These are phyloP conservation scores for Beta macrorhiza DNA, from an alignment of 179 eudicot genomes.

Conservation along the genomic window DNA sequence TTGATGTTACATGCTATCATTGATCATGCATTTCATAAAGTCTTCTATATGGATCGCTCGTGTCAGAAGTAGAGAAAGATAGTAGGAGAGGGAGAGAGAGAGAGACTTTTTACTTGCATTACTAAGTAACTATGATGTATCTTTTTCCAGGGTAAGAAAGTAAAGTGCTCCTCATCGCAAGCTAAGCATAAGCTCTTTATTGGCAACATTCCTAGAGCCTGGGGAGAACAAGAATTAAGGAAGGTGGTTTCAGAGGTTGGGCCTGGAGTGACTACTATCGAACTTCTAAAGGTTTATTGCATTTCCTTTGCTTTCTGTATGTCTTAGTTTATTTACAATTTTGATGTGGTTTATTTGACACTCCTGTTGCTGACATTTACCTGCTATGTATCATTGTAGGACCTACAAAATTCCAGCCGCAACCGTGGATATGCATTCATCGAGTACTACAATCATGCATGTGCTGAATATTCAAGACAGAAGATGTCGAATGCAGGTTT, in stretches of 20 bases:
- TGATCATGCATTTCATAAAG: neutral
- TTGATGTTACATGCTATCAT: neutral
- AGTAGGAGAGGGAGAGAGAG: neutral
- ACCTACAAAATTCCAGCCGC: constrained; percentile 73
- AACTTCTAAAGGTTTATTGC: constrained; percentile 69
- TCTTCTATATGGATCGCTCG: neutral
- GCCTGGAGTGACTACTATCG: constrained; percentile 71
- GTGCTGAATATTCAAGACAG: constrained; percentile 88
- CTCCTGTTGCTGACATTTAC: constrained; percentile 16
- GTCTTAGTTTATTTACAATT: neutral
- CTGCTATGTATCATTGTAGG: constrained; percentile 45
- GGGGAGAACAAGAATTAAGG: constrained; percentile 74
- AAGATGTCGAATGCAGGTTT: constrained; percentile 75
- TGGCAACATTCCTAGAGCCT: constrained; percentile 78
- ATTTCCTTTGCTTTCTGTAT: neutral
- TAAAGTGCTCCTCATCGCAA: constrained; percentile 88
- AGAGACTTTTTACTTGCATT: neutral
- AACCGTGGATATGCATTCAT: constrained; percentile 94
- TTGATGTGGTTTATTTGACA: constrained; percentile 10
- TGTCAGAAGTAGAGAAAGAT: neutral
- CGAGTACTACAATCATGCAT: constrained; percentile 93
- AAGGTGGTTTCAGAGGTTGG: constrained; percentile 65
- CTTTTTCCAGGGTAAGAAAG: constrained; percentile 64
- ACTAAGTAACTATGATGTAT: constrained; percentile 4
- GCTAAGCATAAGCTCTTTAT: constrained; percentile 86